These are phyloP conservation scores for Thalassiosira profunda DNA, from an alignment of 108 stramenopile genomes.

Conservation along the genomic window DNA sequence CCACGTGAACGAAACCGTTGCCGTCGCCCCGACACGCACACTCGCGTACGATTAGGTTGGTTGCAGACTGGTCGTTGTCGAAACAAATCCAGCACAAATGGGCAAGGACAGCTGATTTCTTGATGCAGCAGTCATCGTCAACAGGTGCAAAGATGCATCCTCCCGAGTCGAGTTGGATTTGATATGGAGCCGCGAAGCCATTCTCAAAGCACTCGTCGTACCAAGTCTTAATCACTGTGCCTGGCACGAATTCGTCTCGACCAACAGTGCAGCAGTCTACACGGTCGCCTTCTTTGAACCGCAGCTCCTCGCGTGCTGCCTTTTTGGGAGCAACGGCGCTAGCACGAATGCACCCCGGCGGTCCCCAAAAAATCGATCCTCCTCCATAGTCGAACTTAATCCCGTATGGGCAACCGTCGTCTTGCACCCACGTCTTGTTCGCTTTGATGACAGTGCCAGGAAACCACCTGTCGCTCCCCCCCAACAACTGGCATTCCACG, in stretches of 20 bases:
- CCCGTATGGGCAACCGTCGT: background rate
- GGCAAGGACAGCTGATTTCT: background rate
- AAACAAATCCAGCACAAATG: too few relatives aligned
- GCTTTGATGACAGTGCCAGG: conserved; percentile 4
- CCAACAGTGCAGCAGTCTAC: background rate
- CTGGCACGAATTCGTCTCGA: background rate
- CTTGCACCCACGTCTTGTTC: background rate
- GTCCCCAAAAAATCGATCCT: conserved; percentile 6
- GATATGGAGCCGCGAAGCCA: conserved; percentile 1
- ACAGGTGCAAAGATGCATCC: conserved; percentile 1
- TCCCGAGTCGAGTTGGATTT: background rate
- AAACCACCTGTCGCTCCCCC: background rate
- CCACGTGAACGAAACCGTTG: conserved; percentile 3
- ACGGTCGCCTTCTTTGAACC: conserved; percentile 1
- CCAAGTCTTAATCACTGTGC: background rate
- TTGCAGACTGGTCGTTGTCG: too few relatives aligned
- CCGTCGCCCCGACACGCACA: background rate
- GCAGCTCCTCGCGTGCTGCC: background rate
- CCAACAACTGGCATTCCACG: background rate
- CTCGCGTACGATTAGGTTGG: too few relatives aligned
- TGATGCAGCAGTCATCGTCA: conserved; percentile 3
- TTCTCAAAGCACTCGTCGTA: background rate
- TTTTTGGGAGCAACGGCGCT: background rate
- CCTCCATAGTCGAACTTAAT: conserved; percentile 2
- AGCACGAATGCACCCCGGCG: background rate